Base-by-base conservation (phyloP, 306 rosid species). In the Sindora glabra region DNA sequence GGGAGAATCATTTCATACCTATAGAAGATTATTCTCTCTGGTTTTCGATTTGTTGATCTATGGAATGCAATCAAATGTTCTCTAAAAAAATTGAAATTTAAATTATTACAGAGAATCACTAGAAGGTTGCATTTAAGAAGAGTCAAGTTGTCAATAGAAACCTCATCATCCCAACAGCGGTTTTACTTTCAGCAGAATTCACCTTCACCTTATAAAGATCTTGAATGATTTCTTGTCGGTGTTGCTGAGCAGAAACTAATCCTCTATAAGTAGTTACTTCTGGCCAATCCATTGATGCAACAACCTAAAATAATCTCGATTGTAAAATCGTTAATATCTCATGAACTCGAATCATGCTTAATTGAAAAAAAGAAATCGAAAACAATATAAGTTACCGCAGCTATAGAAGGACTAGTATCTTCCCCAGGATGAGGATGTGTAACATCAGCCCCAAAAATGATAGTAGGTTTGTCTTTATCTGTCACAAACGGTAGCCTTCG, bases 271-370 rank as follows among this genome's bases (percentile, higher is more conserved):
- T 82, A 1, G 79, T 64, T 2, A 71, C 52, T 32, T 74, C 81
- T 0, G 87, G 87, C 87, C 87, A 82, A 51, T 82, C 87, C 81
- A 75, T 78, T 0, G 87, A 82, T 12, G 87, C 87, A 37, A 82
- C 87, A 0, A 82, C 87, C 87, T 77, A 46, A 45, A 7, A 10
- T 12, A 5, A 38, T 36, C 9, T 36, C 4, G 11, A 12, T 36
- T 38, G 44, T 16, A 38, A 38, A 4, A n/a, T n/a, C 14, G 2
- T 5, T 13, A 38, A 12, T 25, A 5, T 22, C 33, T 3, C 34
- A 7, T 12, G 5, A 34, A 47, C 10, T 11, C 6, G 16, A 10
- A 19, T 18, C 3, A 49, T 29, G 5, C 34, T 29, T 2, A 4
- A 29, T 29, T 29, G 5, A 4, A 19, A 23, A 21, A 4, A 2